phyloP scores from a whole-genome alignment of 345 rosid species.

The Aquilaria malaccensis region DNA sequence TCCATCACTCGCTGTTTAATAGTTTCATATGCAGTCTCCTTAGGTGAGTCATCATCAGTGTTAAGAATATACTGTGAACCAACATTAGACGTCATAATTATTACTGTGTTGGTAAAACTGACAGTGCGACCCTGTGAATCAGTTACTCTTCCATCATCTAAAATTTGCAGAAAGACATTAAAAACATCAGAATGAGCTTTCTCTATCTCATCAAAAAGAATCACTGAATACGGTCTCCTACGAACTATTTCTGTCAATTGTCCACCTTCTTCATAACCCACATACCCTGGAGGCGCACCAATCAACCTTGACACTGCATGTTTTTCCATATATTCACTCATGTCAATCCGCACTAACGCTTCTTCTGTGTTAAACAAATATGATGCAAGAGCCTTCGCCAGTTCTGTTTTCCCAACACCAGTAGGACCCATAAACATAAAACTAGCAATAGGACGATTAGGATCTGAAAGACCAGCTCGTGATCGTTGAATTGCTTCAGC shows the following conservation, averaged over 20 bases:
- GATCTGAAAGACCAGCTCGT: conserved; percentile 97
- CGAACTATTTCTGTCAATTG: conserved; percentile 91
- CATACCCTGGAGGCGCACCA: conserved; percentile 99
- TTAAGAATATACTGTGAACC: conserved; percentile 85
- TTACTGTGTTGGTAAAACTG: conserved; percentile 86
- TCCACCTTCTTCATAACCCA: conserved; percentile 98
- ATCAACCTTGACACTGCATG: conserved; percentile 96
- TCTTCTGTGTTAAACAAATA: conserved; percentile 95
- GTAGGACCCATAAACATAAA: conserved; percentile 99
- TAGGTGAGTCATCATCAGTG: conserved; percentile 47
- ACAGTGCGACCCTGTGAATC: conserved; percentile 94
- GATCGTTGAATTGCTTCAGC: conserved; percentile 99
- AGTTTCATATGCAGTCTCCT: conserved; percentile 62
- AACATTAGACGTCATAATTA: conserved; percentile 94
- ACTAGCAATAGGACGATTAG: conserved; percentile 94
- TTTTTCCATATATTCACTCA: conserved; percentile 99
- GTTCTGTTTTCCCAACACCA: conserved; percentile 96
- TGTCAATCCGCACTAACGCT: conserved; percentile 87
- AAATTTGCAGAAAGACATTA: conserved; percentile 91
- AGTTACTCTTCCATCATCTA: conserved; percentile 97
- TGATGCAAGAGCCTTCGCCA: conserved; percentile 93
- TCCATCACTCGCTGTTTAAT: conserved; percentile 84
- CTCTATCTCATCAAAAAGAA: conserved; percentile 97
- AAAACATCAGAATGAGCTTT: conserved; percentile 94
- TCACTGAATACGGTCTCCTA: conserved; percentile 90